phyloP scores from a whole-genome alignment of 768 basidiomycete species.

The Phanerodontia chrysosporium region DNA sequence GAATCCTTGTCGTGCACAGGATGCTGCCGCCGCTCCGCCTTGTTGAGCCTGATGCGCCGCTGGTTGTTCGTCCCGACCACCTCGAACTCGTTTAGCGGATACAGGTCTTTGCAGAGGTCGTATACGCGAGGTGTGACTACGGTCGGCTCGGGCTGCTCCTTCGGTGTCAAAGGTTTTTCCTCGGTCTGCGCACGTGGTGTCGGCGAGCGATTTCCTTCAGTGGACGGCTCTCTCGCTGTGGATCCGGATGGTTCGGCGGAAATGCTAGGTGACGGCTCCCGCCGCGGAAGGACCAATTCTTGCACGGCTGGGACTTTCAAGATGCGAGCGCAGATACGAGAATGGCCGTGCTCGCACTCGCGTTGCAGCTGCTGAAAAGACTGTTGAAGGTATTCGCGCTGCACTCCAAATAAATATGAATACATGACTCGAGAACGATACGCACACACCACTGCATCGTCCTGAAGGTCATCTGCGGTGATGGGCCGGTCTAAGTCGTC shows the following conservation, averaged over 20 bases:
- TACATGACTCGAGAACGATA: neutral
- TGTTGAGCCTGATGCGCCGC: neutral
- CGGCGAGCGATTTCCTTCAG: neutral
- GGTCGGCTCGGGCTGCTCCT: neutral
- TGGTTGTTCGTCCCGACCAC: neutral
- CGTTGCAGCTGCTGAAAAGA: neutral
- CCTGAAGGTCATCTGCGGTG: neutral
- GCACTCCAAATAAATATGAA: neutral
- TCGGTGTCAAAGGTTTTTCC: neutral
- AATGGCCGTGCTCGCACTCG: neutral
- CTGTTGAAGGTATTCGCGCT: neutral
- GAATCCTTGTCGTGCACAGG: constrained; percentile 26
- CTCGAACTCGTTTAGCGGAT: neutral
- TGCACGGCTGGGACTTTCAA: neutral
- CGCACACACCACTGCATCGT: neutral
- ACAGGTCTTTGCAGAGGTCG: neutral
- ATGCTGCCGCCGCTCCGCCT: neutral
- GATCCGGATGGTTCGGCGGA: neutral
- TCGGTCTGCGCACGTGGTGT: too few species aligned
- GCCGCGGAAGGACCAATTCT: neutral
- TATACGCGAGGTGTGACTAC: neutral
- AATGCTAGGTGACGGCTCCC: neutral
- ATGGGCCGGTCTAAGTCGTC: neutral
- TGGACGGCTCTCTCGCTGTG: neutral
- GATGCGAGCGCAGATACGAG: neutral